Conservation (phyloP, 1,284 basidiomycete genomes). For the Thelephora terrestris region DNA sequence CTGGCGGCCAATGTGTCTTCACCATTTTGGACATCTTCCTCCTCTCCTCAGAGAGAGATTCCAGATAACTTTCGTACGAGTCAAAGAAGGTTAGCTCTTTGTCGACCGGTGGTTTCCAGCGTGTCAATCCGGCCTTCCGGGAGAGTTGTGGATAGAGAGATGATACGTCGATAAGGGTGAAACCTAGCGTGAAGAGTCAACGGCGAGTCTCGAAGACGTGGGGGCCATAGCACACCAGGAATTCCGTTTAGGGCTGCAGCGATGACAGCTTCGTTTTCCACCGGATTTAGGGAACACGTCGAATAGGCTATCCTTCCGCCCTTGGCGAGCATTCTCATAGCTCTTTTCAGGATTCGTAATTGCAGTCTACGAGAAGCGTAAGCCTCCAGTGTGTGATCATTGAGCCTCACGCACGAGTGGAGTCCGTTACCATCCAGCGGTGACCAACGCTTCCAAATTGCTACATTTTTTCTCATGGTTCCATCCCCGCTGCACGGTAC, state of each 20-base stretch:
- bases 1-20: constrained; percentile 74
- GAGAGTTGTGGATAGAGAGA: constrained; percentile 60
- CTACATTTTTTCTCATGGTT: constrained; percentile 89
- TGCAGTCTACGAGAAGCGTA: constrained; percentile 53
- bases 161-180: constrained; percentile 77
- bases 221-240: constrained; percentile 36
- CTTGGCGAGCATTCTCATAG: constrained; percentile 82
- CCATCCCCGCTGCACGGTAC: constrained; percentile 98
- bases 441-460: constrained; percentile 93
- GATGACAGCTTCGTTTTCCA: constrained; percentile 97
- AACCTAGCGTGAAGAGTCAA: constrained; percentile 35
- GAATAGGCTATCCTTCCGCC: constrained; percentile 94
- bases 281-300: constrained; percentile 94
- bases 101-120: constrained; percentile 65
- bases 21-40: constrained; percentile 48
- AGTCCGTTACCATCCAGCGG: constrained; percentile 85
- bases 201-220: no score
- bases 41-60: constrained; percentile 37
- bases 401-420: constrained; percentile 59
- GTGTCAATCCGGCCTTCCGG: constrained; percentile 64
- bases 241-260: constrained; percentile 71
- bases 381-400: not conserved
- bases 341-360: constrained; percentile 84
- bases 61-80: constrained; percentile 46
- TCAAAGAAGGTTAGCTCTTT: constrained; percentile 35